Evolutionary conservation across 257 asterid species (phyloP).

Genomic region (Scutellaria baicalensis): DNA sequence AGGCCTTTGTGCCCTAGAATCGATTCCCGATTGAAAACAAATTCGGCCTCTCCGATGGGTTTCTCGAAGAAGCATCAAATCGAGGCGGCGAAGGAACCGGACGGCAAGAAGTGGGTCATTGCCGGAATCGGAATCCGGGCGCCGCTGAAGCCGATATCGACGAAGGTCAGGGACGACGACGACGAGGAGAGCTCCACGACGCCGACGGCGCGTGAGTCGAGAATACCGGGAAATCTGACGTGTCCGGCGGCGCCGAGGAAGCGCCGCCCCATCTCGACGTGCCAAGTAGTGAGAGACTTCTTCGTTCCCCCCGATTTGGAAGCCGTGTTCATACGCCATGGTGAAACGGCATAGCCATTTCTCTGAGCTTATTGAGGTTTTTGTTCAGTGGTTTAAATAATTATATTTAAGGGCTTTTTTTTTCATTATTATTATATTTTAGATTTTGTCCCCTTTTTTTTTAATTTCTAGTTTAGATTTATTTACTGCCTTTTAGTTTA

Average conservation of each 20-base stretch:
- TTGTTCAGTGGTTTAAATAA: background rate
- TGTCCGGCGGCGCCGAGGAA: slow-evolving; percentile 94
- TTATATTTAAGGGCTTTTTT: background rate
- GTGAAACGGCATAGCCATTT: slow-evolving; percentile 39
- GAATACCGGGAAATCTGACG: slow-evolving; percentile 44
- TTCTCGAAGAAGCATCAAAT: slow-evolving; percentile 46
- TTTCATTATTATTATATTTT: background rate
- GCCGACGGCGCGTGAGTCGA: slow-evolving; percentile 69
- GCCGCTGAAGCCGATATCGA: slow-evolving; percentile 51
- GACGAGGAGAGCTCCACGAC: slow-evolving; percentile 45
- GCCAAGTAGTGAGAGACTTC: slow-evolving; percentile 60
- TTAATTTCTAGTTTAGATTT: background rate
- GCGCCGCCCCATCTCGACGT: slow-evolving; percentile 54
- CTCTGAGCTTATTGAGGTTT: background rate
- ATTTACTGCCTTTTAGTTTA: background rate
- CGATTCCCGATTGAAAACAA: background rate
- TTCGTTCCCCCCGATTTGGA: slow-evolving; percentile 80
- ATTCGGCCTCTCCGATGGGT: slow-evolving; percentile 29
- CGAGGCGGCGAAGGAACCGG: slow-evolving; percentile 44
- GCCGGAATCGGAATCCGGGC: slow-evolving; percentile 55
- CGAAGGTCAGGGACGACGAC: slow-evolving; percentile 25
- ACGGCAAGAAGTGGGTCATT: slow-evolving; percentile 50
- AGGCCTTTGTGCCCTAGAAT: slow-evolving; percentile 7
- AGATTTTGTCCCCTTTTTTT: background rate
- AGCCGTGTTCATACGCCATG: slow-evolving; percentile 53